Base-by-base conservation (phyloP, 208 protist species). In the Trypanosoma cruzi region DNA sequence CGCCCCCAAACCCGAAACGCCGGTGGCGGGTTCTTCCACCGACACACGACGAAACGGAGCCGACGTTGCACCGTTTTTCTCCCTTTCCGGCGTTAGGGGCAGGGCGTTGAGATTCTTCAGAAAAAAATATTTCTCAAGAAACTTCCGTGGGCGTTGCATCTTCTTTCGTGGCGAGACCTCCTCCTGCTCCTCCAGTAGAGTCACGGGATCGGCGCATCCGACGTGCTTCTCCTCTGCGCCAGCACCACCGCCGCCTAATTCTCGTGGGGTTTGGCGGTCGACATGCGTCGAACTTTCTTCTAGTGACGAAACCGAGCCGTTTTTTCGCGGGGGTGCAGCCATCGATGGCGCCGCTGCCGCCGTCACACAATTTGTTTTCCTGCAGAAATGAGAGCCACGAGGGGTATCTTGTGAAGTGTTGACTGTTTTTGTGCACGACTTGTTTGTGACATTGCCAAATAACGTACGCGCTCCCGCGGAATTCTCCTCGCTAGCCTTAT, bases 41-140 rank as follows among this genome's bases (percentile, higher is more conserved):
- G 26, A 14, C 3, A 48, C 53, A 3, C 59, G 42, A 20, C 56
- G 59, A 65, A 69, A 75, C n/a, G 29, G 50, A 1, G 52, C 26
- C 11, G 64, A 11, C 0, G 28, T 70, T 29, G 29, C 16, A 37
- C 59, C n/a, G 18, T 73, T 72, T 50, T 65, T 65, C 4, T 56
- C 54, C 44, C n/a, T n/a, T n/a, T 65, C 67, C n/a, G 67, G 67
- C 18, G 67, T 72, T 16, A 26, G 11, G 16, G 67, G 67, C 29
- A 72, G 31, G 14, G 36, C 32, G 31, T 72, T 55, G 29, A 72
- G 44, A 37, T 32, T 48, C 31, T 65, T 65, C 22, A 72, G 44
- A 49, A 72, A 72, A 34, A 72, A 59, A 58, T 59, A 72, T 2
- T 64, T 72, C 49, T 65, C 24, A 0, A 65, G 18, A 26, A 64